Conservation (phyloP, 1,139 yeast species). For the Geotrichum macrosporum region DNA sequence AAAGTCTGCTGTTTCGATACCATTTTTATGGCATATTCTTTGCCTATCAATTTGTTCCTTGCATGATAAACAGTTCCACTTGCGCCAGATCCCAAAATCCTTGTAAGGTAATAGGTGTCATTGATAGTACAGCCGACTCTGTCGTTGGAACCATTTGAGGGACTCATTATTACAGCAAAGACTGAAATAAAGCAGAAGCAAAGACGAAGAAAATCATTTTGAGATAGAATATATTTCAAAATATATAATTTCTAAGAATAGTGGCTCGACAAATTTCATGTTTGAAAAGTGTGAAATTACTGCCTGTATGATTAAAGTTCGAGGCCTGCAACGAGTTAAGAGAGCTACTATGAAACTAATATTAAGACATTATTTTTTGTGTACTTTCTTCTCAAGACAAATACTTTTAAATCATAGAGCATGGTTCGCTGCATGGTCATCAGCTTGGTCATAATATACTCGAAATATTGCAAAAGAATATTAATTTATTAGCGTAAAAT, state of each 20-base stretch:
- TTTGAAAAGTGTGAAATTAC: too few relatives aligned
- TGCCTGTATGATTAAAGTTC: too few relatives aligned
- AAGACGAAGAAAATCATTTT: not conserved
- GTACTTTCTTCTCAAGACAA: too few relatives aligned
- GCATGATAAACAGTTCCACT: slow-evolving; percentile 81
- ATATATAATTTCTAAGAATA: not conserved
- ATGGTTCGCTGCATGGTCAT: too few relatives aligned
- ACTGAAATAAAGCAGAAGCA: too few relatives aligned
- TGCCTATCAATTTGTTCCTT: slow-evolving; percentile 48
- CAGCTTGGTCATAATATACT: too few relatives aligned
- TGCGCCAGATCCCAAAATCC: slow-evolving; percentile 83
- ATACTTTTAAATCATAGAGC: too few relatives aligned
- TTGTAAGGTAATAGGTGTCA: slow-evolving; percentile 10
- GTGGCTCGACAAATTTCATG: not conserved
- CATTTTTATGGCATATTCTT: slow-evolving; percentile 67
- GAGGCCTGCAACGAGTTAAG: too few relatives aligned
- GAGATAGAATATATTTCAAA: not conserved
- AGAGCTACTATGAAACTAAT: too few relatives aligned
- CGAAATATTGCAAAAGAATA: too few relatives aligned
- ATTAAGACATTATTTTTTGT: too few relatives aligned
- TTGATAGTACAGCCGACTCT: slow-evolving; percentile 11
- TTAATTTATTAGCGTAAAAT: too few relatives aligned
- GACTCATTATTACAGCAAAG: slow-evolving; percentile 2
- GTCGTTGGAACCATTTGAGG: slow-evolving; percentile 4
- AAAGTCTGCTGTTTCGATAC: slow-evolving; percentile 45